Evolutionary conservation across 805 yeast species (phyloP).

Genomic region (Tetrapisispora iriomotensis): DNA sequence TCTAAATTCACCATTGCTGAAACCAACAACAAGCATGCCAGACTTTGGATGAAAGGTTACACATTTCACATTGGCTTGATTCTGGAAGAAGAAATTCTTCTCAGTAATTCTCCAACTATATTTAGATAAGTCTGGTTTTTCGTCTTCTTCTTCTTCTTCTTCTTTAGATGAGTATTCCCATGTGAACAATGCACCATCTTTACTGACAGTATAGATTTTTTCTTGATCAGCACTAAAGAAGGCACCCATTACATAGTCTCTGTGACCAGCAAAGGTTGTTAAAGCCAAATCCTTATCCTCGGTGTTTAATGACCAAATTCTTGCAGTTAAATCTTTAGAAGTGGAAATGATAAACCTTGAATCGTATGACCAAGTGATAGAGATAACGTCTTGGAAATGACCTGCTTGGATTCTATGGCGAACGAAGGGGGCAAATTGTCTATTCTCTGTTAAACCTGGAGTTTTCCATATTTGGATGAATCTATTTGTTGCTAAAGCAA

Average conservation of each 20-base stretch:
- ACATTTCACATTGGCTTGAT: slow-evolving; percentile 57
- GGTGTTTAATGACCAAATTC: slow-evolving; percentile 66
- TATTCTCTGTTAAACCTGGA: slow-evolving; percentile 67
- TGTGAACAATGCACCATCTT: slow-evolving; percentile 86
- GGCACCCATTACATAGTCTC: slow-evolving; percentile 80
- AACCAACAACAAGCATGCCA: slow-evolving; percentile 77
- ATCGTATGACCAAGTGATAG: slow-evolving; percentile 83
- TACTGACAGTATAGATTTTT: slow-evolving; percentile 79
- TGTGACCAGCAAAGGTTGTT: slow-evolving; percentile 83
- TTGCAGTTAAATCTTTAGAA: slow-evolving; percentile 82
- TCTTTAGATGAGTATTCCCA: slow-evolving; percentile 76
- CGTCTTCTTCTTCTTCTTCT: slow-evolving; percentile 35
- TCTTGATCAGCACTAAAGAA: slow-evolving; percentile 86
- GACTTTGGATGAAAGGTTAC: slow-evolving; percentile 71
- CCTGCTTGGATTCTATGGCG: slow-evolving; percentile 88
- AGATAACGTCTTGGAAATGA: slow-evolving; percentile 72
- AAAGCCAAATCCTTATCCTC: slow-evolving; percentile 63
- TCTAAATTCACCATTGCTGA: slow-evolving; percentile 81
- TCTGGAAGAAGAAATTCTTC: slow-evolving; percentile 64
- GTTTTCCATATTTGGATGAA: slow-evolving; percentile 91
- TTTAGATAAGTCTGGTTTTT: slow-evolving; percentile 31
- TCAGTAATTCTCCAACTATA: slow-evolving; percentile 76
- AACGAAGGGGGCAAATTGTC: slow-evolving; percentile 94
- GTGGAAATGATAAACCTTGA: slow-evolving; percentile 80
- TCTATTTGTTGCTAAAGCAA: slow-evolving; percentile 78